These are phyloP conservation scores for Diutina catenulata DNA, from an alignment of 1,139 yeast species.

Conservation along the genomic window DNA sequence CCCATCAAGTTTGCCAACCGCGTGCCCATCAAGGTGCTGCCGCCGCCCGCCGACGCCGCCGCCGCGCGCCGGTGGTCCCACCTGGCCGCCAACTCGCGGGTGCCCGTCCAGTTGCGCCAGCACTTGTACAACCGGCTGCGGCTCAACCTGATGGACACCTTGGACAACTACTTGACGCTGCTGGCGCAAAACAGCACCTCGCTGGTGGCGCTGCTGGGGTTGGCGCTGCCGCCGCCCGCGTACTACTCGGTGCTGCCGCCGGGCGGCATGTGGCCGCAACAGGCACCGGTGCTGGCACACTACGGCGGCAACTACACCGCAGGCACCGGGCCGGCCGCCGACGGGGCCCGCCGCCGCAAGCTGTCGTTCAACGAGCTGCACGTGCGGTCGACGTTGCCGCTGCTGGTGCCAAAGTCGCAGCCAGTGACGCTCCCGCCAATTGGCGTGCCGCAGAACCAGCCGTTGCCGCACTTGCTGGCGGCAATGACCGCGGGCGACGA, in stretches of 20 bases:
- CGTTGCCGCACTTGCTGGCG: conserved; percentile 5
- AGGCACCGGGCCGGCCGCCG: background rate
- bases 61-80: conserved; percentile 11
- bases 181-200: conserved; percentile 28
- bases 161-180: conserved; percentile 31
- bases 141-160: conserved; percentile 30
- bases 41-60: conserved; percentile 19
- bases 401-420: conserved; percentile 16
- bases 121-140: conserved; percentile 29
- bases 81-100: conserved; percentile 13
- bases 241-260: background rate
- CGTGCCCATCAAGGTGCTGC: conserved; percentile 31
- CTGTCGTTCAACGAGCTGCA: conserved; percentile 36
- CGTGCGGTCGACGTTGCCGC: conserved; percentile 27
- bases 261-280: background rate
- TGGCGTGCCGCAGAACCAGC: conserved; percentile 3
- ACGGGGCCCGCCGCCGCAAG: conserved; percentile 19
- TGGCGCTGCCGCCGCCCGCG: conserved; percentile 1
- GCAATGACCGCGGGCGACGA: conserved; percentile 18
- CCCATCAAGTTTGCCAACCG: conserved; percentile 26
- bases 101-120: conserved; percentile 17
- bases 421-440: conserved; percentile 1
- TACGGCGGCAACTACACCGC: conserved; percentile 4
- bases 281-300: background rate
- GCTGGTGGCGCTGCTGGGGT: conserved; percentile 22